Evolutionary conservation across 208 protist genomes (phyloP), one percentile per base, ranked within the genome.

Genomic region (Zelonia costaricensis): DNA sequence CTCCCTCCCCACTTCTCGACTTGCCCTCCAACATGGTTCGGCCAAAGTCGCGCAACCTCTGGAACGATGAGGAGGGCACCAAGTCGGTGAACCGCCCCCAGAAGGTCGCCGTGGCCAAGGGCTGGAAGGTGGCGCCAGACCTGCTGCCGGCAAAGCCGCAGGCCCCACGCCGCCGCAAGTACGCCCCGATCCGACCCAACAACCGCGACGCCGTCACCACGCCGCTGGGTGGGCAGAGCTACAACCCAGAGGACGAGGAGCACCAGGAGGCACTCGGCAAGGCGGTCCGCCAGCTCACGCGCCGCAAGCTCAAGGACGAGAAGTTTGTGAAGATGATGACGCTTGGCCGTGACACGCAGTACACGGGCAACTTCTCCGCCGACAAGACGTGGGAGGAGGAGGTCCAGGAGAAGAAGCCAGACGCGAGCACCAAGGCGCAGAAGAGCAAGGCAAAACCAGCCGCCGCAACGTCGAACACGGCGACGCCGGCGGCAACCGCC

Each of bases 351-450:
- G 76, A 87, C 43, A 33, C 46, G 22, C 62, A 67, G 43, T 62
- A 77, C 35, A 69, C 62, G 12, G 80, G 86, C 27, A 93, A 80
- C 70, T 63, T 91, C 25, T 74, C 74, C 0, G 69, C 78, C 4
- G 87, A 95, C 65, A 88, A 84, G 59, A 88, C 75, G 15, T 93
- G 84, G 83, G 84, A 93, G 43, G 82, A 93, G 78, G 80, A 88
- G 36, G 78, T 88, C 39, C 71, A 90, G 58, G 77, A 87, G 49
- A 47, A 25, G 38, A 6, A 18, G 23, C 7, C 58, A 12, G 58
- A 16, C 49, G 55, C 23, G 28, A 36, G 25, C 23, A 30, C 47
- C 27, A 55, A 31, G 30, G 25, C 42, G 15, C 61, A 56, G 25
- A 76, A 68, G 71, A 69, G 78, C 59, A 28, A 8, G 2, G 15